Percentiles rank a stretch among this genome's conserved stretches.
These are phyloP conservation scores for Phaeotremella skinneri DNA, from an alignment of 768 basidiomycete species.

Conservation along the genomic window DNA sequence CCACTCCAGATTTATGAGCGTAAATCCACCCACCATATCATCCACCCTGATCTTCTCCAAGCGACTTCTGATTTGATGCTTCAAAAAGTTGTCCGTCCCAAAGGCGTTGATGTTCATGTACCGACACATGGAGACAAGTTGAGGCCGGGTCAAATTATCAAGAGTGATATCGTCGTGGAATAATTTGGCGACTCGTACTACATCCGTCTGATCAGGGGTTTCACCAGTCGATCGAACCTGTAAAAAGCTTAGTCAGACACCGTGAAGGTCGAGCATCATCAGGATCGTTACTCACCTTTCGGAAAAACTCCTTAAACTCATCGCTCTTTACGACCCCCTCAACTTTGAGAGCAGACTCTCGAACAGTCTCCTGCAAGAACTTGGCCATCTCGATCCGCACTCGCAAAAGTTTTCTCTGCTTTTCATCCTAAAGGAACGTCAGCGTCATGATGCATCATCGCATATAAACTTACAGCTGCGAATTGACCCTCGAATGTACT, in stretches of 20 bases:
- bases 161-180: slow-evolving; percentile 98
- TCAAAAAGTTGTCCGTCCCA: slow-evolving; percentile 96
- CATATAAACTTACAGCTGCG: slow-evolving; percentile 64
- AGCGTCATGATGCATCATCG: not conserved
- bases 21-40: slow-evolving; percentile 59
- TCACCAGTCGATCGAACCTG: slow-evolving; percentile 93
- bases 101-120: slow-evolving; percentile 99
- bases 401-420: slow-evolving; percentile 89
- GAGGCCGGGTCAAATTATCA: slow-evolving; percentile 97
- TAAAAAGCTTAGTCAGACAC: not conserved
- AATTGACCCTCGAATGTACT: slow-evolving; percentile 98
- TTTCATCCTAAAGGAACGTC: slow-evolving; percentile 70
- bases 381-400: slow-evolving; percentile 98
- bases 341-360: slow-evolving; percentile 88
- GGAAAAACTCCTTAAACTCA: slow-evolving; percentile 99
- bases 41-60: slow-evolving; percentile 81
- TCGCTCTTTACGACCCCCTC: slow-evolving; percentile 86
- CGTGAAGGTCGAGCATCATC: no score
- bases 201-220: slow-evolving; percentile 78
- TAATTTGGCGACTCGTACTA: slow-evolving; percentile 90
- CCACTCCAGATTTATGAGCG: not conserved
- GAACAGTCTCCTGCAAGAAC: slow-evolving; percentile 94
- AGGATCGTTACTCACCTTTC: slow-evolving; percentile 65
- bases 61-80: slow-evolving; percentile 81
- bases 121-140: slow-evolving; percentile 92